Evolutionary conservation across 2,329 filamentous ascomycete genomes (phyloP).

Genomic region (Colletotrichum tropicale): DNA sequence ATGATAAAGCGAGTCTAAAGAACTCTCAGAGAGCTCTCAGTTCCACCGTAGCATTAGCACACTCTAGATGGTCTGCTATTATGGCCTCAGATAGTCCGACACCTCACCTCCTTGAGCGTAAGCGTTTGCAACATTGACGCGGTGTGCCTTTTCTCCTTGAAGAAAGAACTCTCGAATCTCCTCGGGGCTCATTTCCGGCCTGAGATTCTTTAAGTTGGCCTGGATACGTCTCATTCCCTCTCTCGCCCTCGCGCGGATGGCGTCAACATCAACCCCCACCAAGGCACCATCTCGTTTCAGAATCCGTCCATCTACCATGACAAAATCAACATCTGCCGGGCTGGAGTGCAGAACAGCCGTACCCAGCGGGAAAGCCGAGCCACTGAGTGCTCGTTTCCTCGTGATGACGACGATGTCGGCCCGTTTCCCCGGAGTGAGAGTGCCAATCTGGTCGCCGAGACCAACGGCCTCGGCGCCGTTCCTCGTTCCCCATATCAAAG

Average conservation of each 20-base stretch:
- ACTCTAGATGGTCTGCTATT: not conserved
- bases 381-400: not conserved
- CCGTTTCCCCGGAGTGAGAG: not conserved
- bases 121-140: not conserved
- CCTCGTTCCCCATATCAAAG: not conserved
- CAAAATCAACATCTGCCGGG: not conserved
- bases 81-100: not conserved
- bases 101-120: not conserved
- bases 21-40: not conserved
- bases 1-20: not conserved
- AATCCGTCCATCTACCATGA: not conserved
- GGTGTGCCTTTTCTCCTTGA: not conserved
- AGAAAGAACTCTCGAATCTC: not conserved
- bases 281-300: not conserved
- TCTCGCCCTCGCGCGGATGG: not conserved
- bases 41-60: not conserved
- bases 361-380: not conserved
- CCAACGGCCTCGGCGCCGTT: not conserved
- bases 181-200: not conserved
- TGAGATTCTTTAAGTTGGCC: not conserved
- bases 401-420: not conserved
- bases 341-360: not conserved
- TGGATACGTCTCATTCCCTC: not conserved
- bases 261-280: not conserved
- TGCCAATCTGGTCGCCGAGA: not conserved